Evolutionary conservation across 2,329 filamentous ascomycete genomes (phyloP).

Genomic region (Hypocreales sp.): DNA sequence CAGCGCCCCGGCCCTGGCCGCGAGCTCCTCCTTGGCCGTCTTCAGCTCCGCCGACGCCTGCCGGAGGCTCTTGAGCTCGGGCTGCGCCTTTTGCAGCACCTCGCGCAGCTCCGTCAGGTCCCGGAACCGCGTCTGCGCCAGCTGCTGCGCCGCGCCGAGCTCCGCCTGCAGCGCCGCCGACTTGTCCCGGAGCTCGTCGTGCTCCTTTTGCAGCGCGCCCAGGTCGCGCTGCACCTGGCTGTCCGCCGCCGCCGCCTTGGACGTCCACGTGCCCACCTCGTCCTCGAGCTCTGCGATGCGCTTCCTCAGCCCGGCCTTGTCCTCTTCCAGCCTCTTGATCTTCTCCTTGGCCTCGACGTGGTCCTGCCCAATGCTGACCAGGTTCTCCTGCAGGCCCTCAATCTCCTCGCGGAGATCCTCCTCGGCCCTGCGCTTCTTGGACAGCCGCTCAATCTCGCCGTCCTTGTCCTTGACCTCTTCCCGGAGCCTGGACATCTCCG

Average conservation of each 20-base stretch:
- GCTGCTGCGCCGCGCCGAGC: conserved; percentile 68
- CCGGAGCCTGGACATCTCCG: conserved; percentile 33
- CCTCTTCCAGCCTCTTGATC: conserved; percentile 52
- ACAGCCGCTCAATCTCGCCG: conserved; percentile 54
- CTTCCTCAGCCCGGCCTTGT: conserved; percentile 50
- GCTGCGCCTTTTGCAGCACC: conserved; percentile 69
- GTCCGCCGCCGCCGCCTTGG: conserved; percentile 26
- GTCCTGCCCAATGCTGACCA: conserved; percentile 66
- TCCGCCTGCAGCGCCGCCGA: conserved; percentile 62
- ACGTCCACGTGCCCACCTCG: conserved; percentile 36
- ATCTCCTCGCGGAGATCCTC: conserved; percentile 76
- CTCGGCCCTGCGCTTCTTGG: conserved; percentile 56
- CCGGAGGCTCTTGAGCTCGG: conserved; percentile 66
- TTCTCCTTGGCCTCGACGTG: conserved; percentile 72
- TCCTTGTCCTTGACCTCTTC: conserved; percentile 49
- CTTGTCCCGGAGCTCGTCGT: conserved; percentile 55
- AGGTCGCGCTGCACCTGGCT: conserved; percentile 47
- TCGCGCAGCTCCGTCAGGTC: conserved; percentile 71
- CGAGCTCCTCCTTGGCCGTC: conserved; percentile 58
- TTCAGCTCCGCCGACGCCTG: conserved; percentile 65
- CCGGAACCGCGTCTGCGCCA: conserved; percentile 77
- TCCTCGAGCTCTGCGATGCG: conserved; percentile 52
- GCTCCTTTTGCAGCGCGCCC: conserved; percentile 33
- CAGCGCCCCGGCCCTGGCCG: conserved; percentile 41
- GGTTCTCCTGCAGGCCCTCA: conserved; percentile 64